Base-by-base conservation (phyloP, 148 eudicot species). In the Euryodendron excelsum region DNA sequence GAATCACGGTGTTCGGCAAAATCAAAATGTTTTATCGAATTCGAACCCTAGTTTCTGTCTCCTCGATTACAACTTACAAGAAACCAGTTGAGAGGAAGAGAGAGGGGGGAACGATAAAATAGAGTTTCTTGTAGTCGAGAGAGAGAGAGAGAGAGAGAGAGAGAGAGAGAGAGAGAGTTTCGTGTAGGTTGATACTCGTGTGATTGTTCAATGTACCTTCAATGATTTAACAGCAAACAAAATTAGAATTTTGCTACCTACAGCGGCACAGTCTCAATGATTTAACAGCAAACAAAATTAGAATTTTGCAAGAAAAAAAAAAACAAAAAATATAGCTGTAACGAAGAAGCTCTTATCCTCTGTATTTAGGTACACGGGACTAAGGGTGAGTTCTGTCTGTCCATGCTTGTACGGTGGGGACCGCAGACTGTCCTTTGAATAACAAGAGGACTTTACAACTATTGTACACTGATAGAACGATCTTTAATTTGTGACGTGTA, bases 11-110 rank as follows among this genome's bases (percentile, higher is more conserved):
- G 20, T 37, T 73, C 9, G 34, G 47, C 23, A 2, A 58, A 36
- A 37, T 14, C 30, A 23, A 73, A 34, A 69, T 3, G 23, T 15
- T 33, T 3, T 27, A 0, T 13, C 15, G 5, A 30, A 58, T 1
- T 58, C 48, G 77, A 37, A 73, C 60, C 66, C 50, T 15, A 18
- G 25, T 70, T 48, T n/a, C 13, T 72, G 60, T 28, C 41, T 72
- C 56, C n/a, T 50, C 60, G 39, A 6, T 48, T 30, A 30, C n/a
- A n/a, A n/a, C n/a, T n/a, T n/a, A n/a, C n/a, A n/a, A 74, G 33
- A 58, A 37, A 72, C 50, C 75, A 45, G 59, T 34, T n/a, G 21
- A 25, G 11, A 59, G n/a, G n/a, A n/a, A 39, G 44, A 39, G 7
- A 39, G 44, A 39, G 44, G 4, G 4, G 44, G 44, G 44, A 39